phyloP scores from a whole-genome alignment of 1,284 basidiomycete genomes.

The Austroboletus niveus region DNA sequence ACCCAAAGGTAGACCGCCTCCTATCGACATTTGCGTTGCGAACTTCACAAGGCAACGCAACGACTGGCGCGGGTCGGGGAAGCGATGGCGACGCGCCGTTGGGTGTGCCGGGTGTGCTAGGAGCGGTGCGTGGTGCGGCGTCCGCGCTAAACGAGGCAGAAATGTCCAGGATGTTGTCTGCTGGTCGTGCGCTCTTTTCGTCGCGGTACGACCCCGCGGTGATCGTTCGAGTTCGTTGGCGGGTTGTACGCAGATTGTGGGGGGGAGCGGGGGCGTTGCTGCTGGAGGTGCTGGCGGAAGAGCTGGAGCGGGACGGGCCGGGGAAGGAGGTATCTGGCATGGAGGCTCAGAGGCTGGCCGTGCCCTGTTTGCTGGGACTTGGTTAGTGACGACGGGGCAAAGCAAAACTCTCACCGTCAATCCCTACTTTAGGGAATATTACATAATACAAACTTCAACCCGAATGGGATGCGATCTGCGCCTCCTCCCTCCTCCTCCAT shows the following conservation, averaged over 20 bases:
- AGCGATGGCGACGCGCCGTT: constrained; percentile 8
- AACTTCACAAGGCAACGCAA: constrained; percentile 10
- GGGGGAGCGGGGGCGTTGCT: constrained; percentile 32
- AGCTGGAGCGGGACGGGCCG: constrained; percentile 42
- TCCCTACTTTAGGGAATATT: constrained; percentile 27
- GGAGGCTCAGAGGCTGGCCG: constrained; percentile 17
- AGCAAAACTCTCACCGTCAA: constrained; percentile 25
- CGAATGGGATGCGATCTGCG: constrained; percentile 15
- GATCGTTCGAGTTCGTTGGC: constrained; percentile 33
- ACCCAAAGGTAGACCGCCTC: constrained; percentile 24
- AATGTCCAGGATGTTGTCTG: constrained; percentile 29
- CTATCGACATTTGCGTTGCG: constrained; percentile 20
- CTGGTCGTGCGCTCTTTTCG: constrained; percentile 11
- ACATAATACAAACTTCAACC: constrained; percentile 18
- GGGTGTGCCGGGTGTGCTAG: constrained; percentile 10
- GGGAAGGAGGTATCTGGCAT: constrained; percentile 34
- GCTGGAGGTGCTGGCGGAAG: constrained; percentile 40
- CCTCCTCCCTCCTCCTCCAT: constrained; percentile 1
- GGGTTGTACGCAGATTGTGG: constrained; percentile 32
- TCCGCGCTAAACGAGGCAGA: constrained; percentile 22
- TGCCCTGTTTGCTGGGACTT: constrained; percentile 9
- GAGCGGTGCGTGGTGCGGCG: not conserved
- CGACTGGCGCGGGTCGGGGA: constrained; percentile 12
- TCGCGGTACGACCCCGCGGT: constrained; percentile 20
- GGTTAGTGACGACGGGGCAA: constrained; percentile 11